Conservation (phyloP, 2,329 filamentous ascomycete genomes). For the Arthrobotrys iridis region DNA sequence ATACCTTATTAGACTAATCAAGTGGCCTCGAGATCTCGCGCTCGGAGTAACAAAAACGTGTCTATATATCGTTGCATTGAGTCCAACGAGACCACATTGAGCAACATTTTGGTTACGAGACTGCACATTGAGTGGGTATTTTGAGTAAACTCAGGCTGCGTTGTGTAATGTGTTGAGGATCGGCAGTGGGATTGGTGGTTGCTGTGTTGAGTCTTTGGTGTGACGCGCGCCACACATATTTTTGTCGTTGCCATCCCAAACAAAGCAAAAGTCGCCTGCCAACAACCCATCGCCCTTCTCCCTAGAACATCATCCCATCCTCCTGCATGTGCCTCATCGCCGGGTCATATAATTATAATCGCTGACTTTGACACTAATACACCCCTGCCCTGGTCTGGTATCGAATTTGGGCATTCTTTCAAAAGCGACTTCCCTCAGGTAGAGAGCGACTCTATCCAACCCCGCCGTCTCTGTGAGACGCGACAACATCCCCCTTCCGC, state of each 20-base stretch:
- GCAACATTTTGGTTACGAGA: no score
- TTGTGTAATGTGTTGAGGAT: not conserved
- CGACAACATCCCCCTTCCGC: conserved; percentile 11
- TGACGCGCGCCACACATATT: conserved; percentile 45
- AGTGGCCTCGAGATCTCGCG: no score
- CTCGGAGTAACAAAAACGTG: no score
- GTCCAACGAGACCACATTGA: no score
- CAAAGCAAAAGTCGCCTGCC: conserved; percentile 35
- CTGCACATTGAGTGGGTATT: no score
- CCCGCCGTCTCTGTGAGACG: conserved; percentile 51
- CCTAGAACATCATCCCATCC: conserved; percentile 4
- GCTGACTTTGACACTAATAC: not conserved
- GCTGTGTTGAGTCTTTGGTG: conserved; percentile 21
- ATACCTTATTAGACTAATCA: no score
- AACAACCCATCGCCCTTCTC: conserved; percentile 19
- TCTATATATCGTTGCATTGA: no score
- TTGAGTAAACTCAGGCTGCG: no score
- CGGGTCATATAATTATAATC: not conserved
- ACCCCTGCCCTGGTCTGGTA: not conserved
- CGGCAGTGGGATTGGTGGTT: not conserved
- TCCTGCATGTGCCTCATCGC: not conserved
- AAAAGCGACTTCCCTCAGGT: not conserved
- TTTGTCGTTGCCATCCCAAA: conserved; percentile 25
- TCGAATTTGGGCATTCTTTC: not conserved
- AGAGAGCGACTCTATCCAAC: not conserved